These are phyloP conservation scores for Penicillium sp. DNA, from an alignment of 2,329 filamentous ascomycete genomes.

Conservation along the genomic window DNA sequence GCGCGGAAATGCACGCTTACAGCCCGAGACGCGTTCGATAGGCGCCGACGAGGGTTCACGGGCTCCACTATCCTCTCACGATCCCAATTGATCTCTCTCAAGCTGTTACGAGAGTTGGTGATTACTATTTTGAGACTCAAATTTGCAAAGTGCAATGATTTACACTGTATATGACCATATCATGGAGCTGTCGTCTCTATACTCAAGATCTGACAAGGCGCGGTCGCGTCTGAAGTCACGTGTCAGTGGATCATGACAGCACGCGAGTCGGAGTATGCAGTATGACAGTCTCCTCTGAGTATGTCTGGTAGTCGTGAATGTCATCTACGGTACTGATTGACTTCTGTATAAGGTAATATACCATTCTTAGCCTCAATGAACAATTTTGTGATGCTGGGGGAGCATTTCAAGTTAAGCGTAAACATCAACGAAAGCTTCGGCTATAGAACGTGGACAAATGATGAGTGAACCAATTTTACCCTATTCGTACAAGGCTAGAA, in stretches of 20 bases:
- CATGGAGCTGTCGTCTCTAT: slow-evolving; percentile 4
- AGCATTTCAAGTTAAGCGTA: neutral
- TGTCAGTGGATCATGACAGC: slow-evolving; percentile 16
- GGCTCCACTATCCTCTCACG: slow-evolving; percentile 29
- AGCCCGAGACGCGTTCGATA: slow-evolving; percentile 42
- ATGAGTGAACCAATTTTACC: neutral
- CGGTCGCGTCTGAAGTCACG: slow-evolving; percentile 24
- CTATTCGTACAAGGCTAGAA: neutral
- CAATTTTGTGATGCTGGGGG: neutral
- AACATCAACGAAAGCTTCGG: neutral
- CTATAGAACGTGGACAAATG: neutral
- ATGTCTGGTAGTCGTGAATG: neutral
- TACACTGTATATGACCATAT: neutral
- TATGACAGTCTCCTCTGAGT: slow-evolving; percentile 13
- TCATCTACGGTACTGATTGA: slow-evolving; percentile 1
- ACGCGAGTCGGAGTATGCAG: slow-evolving; percentile 20
- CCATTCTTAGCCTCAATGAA: neutral
- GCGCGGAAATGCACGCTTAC: slow-evolving; percentile 43
- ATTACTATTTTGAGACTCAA: neutral
- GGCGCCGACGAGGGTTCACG: slow-evolving; percentile 37
- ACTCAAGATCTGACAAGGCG: slow-evolving; percentile 11
- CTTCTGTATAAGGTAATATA: neutral
- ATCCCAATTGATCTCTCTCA: slow-evolving; percentile 6
- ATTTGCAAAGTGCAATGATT: neutral
- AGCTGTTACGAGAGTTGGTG: neutral